Evolutionary conservation across 495 filamentous ascomycete genomes (phyloP).

Genomic region (Aspergillus homomorphus): DNA sequence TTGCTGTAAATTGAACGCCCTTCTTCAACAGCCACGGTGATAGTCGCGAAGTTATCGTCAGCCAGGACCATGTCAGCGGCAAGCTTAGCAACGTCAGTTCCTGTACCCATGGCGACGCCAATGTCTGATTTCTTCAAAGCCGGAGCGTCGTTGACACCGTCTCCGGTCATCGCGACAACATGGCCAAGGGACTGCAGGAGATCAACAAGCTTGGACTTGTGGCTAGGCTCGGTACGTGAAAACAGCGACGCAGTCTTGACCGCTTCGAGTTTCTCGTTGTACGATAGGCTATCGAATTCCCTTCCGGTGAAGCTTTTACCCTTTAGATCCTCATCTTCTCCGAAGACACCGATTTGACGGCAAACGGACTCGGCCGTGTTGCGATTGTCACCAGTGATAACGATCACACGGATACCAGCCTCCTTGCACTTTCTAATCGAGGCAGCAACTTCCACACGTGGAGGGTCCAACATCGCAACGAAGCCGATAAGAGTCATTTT

Average conservation of each 20-base stretch:
- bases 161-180: slow-evolving; percentile 99
- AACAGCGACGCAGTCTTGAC: slow-evolving; percentile 87
- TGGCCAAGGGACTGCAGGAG: slow-evolving; percentile 89
- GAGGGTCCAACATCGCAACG: slow-evolving; percentile 95
- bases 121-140: slow-evolving; percentile 99
- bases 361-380: slow-evolving; percentile 98
- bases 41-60: slow-evolving; percentile 98
- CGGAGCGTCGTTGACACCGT: slow-evolving; percentile 98
- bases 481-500: slow-evolving; percentile 92
- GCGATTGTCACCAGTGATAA: slow-evolving; percentile 97
- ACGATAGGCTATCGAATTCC: slow-evolving; percentile 84
- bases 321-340: slow-evolving; percentile 70
- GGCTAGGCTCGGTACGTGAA: slow-evolving; percentile 92
- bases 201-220: slow-evolving; percentile 96
- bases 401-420: slow-evolving; percentile 94
- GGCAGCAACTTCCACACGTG: slow-evolving; percentile 84
- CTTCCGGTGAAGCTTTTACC: slow-evolving; percentile 95
- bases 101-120: slow-evolving; percentile 97
- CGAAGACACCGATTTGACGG: slow-evolving; percentile 94
- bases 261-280: slow-evolving; percentile 74
- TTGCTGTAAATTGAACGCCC: slow-evolving; percentile 99
- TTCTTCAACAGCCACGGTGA: slow-evolving; percentile 93
- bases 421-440: slow-evolving; percentile 86
- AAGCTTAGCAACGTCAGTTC: slow-evolving; percentile 95
- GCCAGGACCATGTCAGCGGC: slow-evolving; percentile 98